Conservation (phyloP, 2,329 filamentous ascomycete genomes). For the Fusarium sp. region DNA sequence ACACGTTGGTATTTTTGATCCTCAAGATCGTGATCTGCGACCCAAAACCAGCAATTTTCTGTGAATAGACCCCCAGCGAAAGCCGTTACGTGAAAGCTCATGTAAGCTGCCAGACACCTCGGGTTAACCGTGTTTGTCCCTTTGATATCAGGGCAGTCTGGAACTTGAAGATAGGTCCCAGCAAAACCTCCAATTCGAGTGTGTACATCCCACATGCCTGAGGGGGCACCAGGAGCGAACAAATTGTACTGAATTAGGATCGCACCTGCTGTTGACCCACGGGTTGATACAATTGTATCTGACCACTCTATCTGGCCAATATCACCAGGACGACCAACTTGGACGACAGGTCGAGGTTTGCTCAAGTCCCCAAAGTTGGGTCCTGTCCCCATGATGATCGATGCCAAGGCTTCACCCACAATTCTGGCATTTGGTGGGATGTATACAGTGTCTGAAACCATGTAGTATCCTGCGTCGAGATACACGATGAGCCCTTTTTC, state of each 20-base stretch:
- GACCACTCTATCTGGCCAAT: slow-evolving; percentile 74
- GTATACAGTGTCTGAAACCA: slow-evolving; percentile 64
- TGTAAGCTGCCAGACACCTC: slow-evolving; percentile 56
- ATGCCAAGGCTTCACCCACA: slow-evolving; percentile 67
- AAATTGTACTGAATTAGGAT: slow-evolving; percentile 80
- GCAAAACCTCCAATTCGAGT: slow-evolving; percentile 78
- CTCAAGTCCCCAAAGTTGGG: slow-evolving; percentile 64
- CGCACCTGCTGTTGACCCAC: slow-evolving; percentile 74
- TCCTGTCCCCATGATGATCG: slow-evolving; percentile 66
- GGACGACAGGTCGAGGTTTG: slow-evolving; percentile 71
- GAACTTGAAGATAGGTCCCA: slow-evolving; percentile 74
- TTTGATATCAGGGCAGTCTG: slow-evolving; percentile 69
- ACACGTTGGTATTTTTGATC: slow-evolving; percentile 59
- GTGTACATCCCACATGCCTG: slow-evolving; percentile 80
- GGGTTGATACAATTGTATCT: slow-evolving; percentile 77
- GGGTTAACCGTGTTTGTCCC: slow-evolving; percentile 43
- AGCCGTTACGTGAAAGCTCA: slow-evolving; percentile 56
- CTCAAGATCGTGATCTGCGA: slow-evolving; percentile 66
- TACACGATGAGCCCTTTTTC: slow-evolving; percentile 67
- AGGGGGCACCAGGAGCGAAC: slow-evolving; percentile 55
- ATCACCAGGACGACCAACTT: slow-evolving; percentile 72
- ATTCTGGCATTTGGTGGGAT: slow-evolving; percentile 64
- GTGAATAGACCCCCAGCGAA: slow-evolving; percentile 52
- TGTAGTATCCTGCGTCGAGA: slow-evolving; percentile 71
- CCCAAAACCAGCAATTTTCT: slow-evolving; percentile 60